phyloP scores from a whole-genome alignment of 23 red algal species.

The Gracilaria gracilis region DNA sequence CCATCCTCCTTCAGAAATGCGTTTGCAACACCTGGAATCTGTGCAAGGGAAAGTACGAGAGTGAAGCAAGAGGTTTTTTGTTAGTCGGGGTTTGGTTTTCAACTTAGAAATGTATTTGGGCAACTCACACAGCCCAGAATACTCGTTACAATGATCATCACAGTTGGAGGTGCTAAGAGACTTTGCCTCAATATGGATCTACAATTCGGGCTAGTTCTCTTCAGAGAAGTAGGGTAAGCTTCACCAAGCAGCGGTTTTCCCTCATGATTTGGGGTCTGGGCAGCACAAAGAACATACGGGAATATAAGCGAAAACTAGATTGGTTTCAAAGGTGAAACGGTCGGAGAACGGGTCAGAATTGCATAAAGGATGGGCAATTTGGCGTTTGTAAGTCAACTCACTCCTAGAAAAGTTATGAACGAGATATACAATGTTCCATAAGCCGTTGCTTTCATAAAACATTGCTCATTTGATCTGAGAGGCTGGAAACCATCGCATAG shows the following conservation, averaged over 20 bases:
- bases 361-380: too few species aligned
- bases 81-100: neutral
- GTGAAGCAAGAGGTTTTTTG: neutral
- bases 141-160: neutral
- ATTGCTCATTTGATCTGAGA: slow-evolving; percentile 14
- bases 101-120: neutral
- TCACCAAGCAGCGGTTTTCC: slow-evolving; percentile 5
- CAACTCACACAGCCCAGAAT: neutral
- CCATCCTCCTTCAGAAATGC: slow-evolving; percentile 3
- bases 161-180: slow-evolving; percentile 4
- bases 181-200: neutral
- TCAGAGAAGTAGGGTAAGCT: neutral
- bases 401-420: slow-evolving; percentile 24
- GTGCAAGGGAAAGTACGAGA: neutral
- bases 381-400: neutral
- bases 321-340: neutral
- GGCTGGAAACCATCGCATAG: slow-evolving; percentile 19
- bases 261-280: neutral
- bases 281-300: slow-evolving; percentile 13
- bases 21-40: slow-evolving; percentile 19
- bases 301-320: slow-evolving; percentile 19
- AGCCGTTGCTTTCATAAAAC: slow-evolving; percentile 38
- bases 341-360: neutral
- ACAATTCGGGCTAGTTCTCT: neutral
- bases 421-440: slow-evolving; percentile 27